These are phyloP conservation scores for Phytophthora kernoviae DNA, from an alignment of 352 stramenopile genomes.

Conservation along the genomic window DNA sequence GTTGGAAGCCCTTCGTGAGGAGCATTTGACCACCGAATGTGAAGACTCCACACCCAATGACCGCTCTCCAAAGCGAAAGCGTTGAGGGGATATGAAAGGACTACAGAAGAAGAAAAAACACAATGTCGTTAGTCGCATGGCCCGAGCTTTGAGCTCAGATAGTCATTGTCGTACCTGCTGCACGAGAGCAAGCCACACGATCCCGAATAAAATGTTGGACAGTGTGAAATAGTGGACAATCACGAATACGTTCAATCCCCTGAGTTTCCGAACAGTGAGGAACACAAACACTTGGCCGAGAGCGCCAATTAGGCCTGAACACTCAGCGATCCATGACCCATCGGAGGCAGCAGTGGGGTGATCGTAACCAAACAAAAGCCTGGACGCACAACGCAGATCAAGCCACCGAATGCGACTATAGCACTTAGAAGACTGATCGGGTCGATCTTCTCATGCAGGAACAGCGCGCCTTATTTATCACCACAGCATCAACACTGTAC, in stretches of 20 bases:
- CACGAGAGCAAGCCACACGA: slow-evolving; percentile 41
- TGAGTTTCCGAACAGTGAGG: slow-evolving; percentile 45
- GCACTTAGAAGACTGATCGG: slow-evolving; percentile 34
- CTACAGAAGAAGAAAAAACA: background rate
- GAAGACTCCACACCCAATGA: slow-evolving; percentile 34
- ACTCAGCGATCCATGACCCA: slow-evolving; percentile 29
- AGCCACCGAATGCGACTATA: slow-evolving; percentile 33
- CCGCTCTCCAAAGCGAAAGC: slow-evolving; percentile 32
- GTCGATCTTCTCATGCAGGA: slow-evolving; percentile 39
- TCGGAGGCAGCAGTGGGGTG: slow-evolving; percentile 2
- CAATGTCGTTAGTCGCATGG: background rate
- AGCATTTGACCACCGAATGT: slow-evolving; percentile 54
- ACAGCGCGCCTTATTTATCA: no score
- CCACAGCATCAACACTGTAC: no score
- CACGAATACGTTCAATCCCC: slow-evolving; percentile 40
- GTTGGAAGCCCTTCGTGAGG: slow-evolving; percentile 66
- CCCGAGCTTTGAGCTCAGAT: background rate
- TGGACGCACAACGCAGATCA: slow-evolving; percentile 51
- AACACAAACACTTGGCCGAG: slow-evolving; percentile 49
- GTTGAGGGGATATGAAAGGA: slow-evolving; percentile 35
- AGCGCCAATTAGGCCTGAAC: slow-evolving; percentile 39
- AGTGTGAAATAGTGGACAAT: slow-evolving; percentile 62
- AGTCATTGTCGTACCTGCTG: slow-evolving; percentile 42
- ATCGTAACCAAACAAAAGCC: slow-evolving; percentile 45
- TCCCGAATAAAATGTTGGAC: slow-evolving; percentile 33